Percentiles rank a stretch among this genome's conserved stretches.
These are phyloP conservation scores for Schizochytrium sp. DNA, from an alignment of 108 stramenopile genomes.

Conservation along the genomic window DNA sequence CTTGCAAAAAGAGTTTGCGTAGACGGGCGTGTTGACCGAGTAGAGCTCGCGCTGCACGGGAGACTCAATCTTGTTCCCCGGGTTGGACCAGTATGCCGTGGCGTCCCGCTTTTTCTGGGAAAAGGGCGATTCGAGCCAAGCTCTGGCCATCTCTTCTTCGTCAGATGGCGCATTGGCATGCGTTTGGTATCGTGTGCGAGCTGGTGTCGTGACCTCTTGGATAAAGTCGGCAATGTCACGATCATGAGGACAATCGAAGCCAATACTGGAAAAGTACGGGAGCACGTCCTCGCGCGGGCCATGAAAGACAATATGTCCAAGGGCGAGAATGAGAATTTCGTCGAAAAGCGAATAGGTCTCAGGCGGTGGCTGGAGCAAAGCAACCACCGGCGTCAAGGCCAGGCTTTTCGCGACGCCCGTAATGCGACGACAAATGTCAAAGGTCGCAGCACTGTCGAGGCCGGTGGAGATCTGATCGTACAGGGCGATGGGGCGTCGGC, in stretches of 20 bases:
- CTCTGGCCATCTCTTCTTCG: background rate
- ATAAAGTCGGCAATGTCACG: slow-evolving; percentile 69
- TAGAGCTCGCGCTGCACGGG: background rate
- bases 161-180: background rate
- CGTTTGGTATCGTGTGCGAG: background rate
- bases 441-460: slow-evolving; percentile 69
- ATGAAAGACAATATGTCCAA: slow-evolving; percentile 65
- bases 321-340: slow-evolving; percentile 65
- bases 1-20: slow-evolving; percentile 13
- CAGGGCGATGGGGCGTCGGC: slow-evolving; percentile 34
- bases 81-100: background rate
- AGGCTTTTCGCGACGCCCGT: slow-evolving; percentile 18
- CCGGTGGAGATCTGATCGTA: slow-evolving; percentile 66
- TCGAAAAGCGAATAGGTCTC: slow-evolving; percentile 81
- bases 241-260: slow-evolving; percentile 57
- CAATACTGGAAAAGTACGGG: slow-evolving; percentile 54
- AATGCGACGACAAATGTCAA: slow-evolving; percentile 58
- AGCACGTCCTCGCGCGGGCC: slow-evolving; percentile 63
- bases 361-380: slow-evolving; percentile 75
- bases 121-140: background rate
- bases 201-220: slow-evolving; percentile 30
- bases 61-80: background rate
- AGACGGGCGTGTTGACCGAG: slow-evolving; percentile 32
- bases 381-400: slow-evolving; percentile 47
- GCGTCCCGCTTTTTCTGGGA: background rate